A percentile compares a stretch with the other conserved stretches of the same genome.
phyloP scores from a whole-genome alignment of 306 rosid genomes.

The Glycyrrhiza uralensis region DNA sequence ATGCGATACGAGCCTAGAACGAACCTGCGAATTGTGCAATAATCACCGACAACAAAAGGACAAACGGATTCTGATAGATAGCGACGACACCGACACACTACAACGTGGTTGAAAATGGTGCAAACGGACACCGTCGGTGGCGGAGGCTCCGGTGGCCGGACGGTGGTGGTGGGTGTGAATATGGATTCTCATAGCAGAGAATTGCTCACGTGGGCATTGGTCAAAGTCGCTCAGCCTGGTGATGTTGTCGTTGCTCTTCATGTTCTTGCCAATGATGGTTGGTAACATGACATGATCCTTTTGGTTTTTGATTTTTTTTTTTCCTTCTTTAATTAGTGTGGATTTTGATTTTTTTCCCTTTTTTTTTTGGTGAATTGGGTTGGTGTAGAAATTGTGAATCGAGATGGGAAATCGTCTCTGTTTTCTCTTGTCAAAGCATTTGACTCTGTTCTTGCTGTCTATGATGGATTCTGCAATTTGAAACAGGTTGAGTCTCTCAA shows the following conservation, averaged over 20 bases:
- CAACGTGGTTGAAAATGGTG: no score
- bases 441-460: constrained; percentile 87
- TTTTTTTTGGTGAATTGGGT: constrained; percentile 19
- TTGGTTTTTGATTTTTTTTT: not conserved
- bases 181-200: constrained; percentile 68
- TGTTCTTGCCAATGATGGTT: constrained; percentile 71
- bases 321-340: not conserved
- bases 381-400: constrained; percentile 63
- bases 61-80: no score
- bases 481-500: constrained; percentile 42
- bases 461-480: constrained; percentile 92
- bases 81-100: no score
- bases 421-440: constrained; percentile 89
- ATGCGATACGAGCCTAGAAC: no score
- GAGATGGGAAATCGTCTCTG: constrained; percentile 77
- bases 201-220: constrained; percentile 84
- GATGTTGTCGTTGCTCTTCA: constrained; percentile 83
- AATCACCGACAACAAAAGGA: no score
- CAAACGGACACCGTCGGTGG: constrained; percentile 4
- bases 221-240: constrained; percentile 83
- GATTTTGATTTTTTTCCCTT: constrained; percentile 7
- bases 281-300: not conserved
- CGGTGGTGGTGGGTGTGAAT: constrained; percentile 77
- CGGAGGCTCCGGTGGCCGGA: constrained; percentile 45
- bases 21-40: no score